Evolutionary conservation across 2,329 filamentous ascomycete genomes (phyloP).

Genomic region (Hymenoscyphus fraxineus): DNA sequence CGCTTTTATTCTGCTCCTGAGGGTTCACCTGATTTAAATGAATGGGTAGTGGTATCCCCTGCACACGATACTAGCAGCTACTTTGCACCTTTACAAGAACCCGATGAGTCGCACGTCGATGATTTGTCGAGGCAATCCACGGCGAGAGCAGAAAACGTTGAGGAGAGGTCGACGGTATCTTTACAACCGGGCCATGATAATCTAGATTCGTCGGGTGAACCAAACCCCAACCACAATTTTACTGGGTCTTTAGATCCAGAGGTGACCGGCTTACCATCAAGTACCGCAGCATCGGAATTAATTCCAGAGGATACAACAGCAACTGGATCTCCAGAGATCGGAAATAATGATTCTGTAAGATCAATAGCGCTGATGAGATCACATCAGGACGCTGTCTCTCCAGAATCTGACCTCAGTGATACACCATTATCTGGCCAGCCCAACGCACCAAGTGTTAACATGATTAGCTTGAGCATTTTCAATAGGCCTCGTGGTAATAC

Average conservation of each 20-base stretch:
- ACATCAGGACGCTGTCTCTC: neutral
- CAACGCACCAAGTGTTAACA: neutral
- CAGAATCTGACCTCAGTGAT: neutral
- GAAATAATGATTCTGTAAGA: neutral
- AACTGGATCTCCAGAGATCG: neutral
- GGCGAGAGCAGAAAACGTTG: neutral
- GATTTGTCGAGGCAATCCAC: neutral
- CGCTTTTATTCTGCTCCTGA: slow-evolving; percentile 24
- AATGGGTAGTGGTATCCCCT: slow-evolving; percentile 27
- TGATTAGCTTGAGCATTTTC: slow-evolving; percentile 18
- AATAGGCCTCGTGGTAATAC: slow-evolving; percentile 23
- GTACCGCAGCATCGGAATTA: neutral
- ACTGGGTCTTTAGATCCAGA: neutral
- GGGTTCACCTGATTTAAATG: slow-evolving; percentile 12
- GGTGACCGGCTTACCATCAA: neutral
- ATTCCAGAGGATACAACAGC: neutral
- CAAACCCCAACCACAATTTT: neutral
- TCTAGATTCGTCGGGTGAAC: neutral
- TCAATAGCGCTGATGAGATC: neutral
- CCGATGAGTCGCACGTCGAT: neutral
- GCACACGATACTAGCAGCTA: neutral
- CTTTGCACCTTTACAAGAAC: neutral
- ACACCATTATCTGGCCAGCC: neutral
- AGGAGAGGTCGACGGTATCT: neutral
- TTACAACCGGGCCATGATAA: neutral